Evolutionary conservation across 805 yeast species (phyloP).

Genomic region (Diddensiella transvaalensis): DNA sequence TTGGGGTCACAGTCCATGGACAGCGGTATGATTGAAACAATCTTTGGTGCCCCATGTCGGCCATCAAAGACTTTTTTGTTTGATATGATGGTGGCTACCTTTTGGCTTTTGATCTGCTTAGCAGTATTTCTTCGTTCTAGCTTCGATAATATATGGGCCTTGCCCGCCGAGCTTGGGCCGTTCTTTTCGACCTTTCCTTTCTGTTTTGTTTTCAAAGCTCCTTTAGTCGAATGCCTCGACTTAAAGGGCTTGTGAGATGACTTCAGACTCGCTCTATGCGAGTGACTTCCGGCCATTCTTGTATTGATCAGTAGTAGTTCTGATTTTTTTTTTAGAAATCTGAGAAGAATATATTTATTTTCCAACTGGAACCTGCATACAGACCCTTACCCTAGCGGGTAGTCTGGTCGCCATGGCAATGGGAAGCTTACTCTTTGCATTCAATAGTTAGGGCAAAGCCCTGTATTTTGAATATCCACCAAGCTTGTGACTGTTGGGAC

Average conservation of each 20-base stretch:
- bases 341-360: too few relatives aligned
- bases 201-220: slow-evolving; percentile 70
- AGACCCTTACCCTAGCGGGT: too few relatives aligned
- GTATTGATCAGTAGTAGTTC: too few relatives aligned
- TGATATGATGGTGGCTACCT: slow-evolving; percentile 56
- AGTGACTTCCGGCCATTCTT: slow-evolving; percentile 36
- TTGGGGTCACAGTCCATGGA: slow-evolving; percentile 59
- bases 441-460: too few relatives aligned
- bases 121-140: slow-evolving; percentile 68
- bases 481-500: too few relatives aligned
- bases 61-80: slow-evolving; percentile 77
- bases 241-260: slow-evolving; percentile 87
- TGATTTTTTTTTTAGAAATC: too few relatives aligned
- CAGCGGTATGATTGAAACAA: slow-evolving; percentile 75
- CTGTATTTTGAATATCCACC: too few relatives aligned
- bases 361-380: too few relatives aligned
- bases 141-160: slow-evolving; percentile 24
- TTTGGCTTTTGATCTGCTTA: slow-evolving; percentile 71
- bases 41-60: slow-evolving; percentile 72
- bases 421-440: too few relatives aligned
- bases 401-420: too few relatives aligned
- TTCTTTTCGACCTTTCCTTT: slow-evolving; percentile 85
- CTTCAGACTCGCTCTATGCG: slow-evolving; percentile 82
- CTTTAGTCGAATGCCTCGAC: slow-evolving; percentile 85
- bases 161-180: slow-evolving; percentile 25